Evolutionary conservation across 75 land plant species (phyloP).

Genomic region (Pinus taeda): DNA sequence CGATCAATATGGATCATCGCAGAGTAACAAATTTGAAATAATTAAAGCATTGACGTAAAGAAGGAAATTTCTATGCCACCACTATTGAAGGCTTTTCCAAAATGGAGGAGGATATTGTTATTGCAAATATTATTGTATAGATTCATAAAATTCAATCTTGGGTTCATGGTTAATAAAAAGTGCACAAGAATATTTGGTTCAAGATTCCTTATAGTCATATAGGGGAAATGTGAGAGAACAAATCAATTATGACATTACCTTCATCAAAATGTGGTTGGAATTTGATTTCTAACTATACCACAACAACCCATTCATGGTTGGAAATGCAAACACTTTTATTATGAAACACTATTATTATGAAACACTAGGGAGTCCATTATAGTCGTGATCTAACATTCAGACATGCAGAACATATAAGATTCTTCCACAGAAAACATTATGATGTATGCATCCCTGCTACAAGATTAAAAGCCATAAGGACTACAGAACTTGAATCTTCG

Average conservation of each 20-base stretch:
- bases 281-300: neutral
- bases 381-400: neutral
- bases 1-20: too few relatives aligned
- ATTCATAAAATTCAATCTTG: too few relatives aligned
- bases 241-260: neutral
- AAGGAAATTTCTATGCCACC: too few relatives aligned
- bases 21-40: too few relatives aligned
- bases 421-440: neutral
- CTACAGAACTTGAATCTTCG: neutral
- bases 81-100: too few relatives aligned
- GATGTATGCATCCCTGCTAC: neutral
- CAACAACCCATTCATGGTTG: neutral
- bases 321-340: neutral
- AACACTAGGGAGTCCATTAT: neutral
- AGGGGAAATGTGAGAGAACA: neutral
- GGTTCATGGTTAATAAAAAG: too few relatives aligned
- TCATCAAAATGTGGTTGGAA: neutral
- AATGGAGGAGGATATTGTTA: too few relatives aligned
- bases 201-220: neutral
- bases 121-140: too few relatives aligned
- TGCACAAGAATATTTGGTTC: too few relatives aligned
- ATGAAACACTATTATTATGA: too few relatives aligned
- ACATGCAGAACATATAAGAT: constrained; percentile 1
- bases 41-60: too few relatives aligned
- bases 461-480: neutral